Percentiles rank a stretch among this genome's conserved stretches.
phyloP scores from a whole-genome alignment of 106 monocot species.

The Dendrobium officinale region DNA sequence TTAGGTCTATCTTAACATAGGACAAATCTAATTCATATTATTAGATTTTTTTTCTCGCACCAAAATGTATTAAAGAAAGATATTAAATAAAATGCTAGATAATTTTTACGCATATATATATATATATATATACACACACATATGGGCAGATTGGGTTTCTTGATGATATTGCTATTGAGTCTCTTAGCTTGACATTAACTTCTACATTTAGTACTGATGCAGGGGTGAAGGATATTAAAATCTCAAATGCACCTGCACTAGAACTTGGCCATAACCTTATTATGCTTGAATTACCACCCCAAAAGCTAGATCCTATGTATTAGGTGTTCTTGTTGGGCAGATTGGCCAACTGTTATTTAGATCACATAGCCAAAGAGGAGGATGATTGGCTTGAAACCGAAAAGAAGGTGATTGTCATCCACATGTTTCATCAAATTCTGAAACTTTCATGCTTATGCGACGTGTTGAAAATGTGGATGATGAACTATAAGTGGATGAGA shows the following conservation, averaged over 20 bases:
- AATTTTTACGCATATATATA: not conserved
- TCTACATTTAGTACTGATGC: conserved; percentile 75
- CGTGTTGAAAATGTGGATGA: conserved; percentile 96
- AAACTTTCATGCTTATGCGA: conserved; percentile 89
- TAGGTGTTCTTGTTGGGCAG: conserved; percentile 16
- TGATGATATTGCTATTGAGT: conserved; percentile 81
- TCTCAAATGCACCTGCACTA: conserved; percentile 44
- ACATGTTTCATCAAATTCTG: conserved; percentile 90
- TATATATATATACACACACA: too few species aligned
- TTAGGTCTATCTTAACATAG: too few species aligned
- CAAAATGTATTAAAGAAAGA: too few species aligned
- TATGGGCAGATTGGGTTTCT: conserved; percentile 45
- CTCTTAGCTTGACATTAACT: conserved; percentile 75
- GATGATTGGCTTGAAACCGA: conserved; percentile 98
- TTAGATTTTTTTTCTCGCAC: too few species aligned
- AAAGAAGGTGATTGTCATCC: conserved; percentile 95
- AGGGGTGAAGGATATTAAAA: conserved; percentile 84
- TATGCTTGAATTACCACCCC: too few species aligned
- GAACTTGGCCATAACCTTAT: conserved; percentile 81
- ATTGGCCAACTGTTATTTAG: conserved; percentile 84
- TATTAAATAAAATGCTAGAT: too few species aligned
- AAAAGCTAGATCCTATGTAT: too few species aligned
- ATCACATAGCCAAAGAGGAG: conserved; percentile 85
- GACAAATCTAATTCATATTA: too few species aligned
- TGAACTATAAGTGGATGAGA: not conserved